phyloP scores from a whole-genome alignment of 1,284 basidiomycete species.

The Fistulinella cinereoalba region DNA sequence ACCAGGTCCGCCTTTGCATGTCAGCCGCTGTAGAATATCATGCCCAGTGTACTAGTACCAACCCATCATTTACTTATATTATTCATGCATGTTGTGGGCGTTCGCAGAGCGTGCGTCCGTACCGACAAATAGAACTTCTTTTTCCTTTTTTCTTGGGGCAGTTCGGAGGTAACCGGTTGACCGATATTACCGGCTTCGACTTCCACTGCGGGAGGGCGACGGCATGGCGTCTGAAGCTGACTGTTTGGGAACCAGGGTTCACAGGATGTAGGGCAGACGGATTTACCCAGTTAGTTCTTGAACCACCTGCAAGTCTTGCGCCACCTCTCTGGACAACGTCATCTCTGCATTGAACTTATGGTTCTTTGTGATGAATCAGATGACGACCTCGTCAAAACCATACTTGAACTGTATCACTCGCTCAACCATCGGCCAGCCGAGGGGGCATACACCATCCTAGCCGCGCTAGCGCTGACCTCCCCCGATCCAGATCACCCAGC shows the following conservation, averaged over 20 bases:
- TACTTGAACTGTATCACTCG: slow-evolving; percentile 44
- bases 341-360: no score
- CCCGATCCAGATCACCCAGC: slow-evolving; percentile 10
- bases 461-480: slow-evolving; percentile 52
- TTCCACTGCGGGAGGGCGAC: slow-evolving; percentile 8
- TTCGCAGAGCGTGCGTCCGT: not conserved
- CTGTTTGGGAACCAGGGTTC: slow-evolving; percentile 5
- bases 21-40: slow-evolving; percentile 22
- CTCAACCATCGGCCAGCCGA: slow-evolving; percentile 48
- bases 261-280: slow-evolving; percentile 7
- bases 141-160: no score
- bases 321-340: no score
- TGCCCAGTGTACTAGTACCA: slow-evolving; percentile 24
- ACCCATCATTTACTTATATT: slow-evolving; percentile 17
- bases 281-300: no score
- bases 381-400: slow-evolving; percentile 28
- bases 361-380: slow-evolving; percentile 5
- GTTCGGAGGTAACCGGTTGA: slow-evolving; percentile 9
- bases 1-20: slow-evolving; percentile 5
- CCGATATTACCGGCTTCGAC: no score
- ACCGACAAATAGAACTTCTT: no score
- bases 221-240: slow-evolving; percentile 1
- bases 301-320: no score
- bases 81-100: slow-evolving; percentile 14
- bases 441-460: slow-evolving; percentile 58